Evolutionary conservation across 2,329 filamentous ascomycete species (phyloP).

Genomic region (Aspergillus sp.): DNA sequence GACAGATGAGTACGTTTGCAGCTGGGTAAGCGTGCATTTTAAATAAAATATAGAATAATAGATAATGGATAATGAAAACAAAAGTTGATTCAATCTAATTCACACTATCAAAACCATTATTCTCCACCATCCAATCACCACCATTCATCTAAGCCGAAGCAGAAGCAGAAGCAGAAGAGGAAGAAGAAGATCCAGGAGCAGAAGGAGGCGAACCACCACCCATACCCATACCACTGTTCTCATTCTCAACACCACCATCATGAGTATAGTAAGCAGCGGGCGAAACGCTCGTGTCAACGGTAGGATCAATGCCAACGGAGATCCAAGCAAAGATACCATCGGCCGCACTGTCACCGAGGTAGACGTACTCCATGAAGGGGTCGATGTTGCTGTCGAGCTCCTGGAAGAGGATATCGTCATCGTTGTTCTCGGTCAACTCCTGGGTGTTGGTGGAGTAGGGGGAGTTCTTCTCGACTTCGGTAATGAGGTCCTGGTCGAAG

Average conservation of each 20-base stretch:
- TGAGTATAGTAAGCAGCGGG: slow-evolving; percentile 29
- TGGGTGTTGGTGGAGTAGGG: slow-evolving; percentile 49
- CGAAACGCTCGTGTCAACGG: slow-evolving; percentile 22
- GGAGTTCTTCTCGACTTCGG: slow-evolving; percentile 42
- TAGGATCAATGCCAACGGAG: slow-evolving; percentile 46
- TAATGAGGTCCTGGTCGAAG: slow-evolving; percentile 57
- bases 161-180: not conserved
- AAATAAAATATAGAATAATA: not conserved
- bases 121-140: not conserved
- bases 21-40: slow-evolving; percentile 22
- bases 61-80: not conserved
- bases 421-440: slow-evolving; percentile 45
- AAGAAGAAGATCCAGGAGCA: slow-evolving; percentile 2
- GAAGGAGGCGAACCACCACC: slow-evolving; percentile 3
- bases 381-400: slow-evolving; percentile 48
- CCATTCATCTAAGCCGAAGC: not conserved
- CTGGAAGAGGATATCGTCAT: slow-evolving; percentile 47
- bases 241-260: slow-evolving; percentile 29
- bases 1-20: slow-evolving; percentile 46
- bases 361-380: slow-evolving; percentile 55
- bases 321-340: slow-evolving; percentile 55
- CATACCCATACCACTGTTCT: slow-evolving; percentile 11
- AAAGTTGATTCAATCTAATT: not conserved
- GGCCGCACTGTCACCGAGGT: slow-evolving; percentile 48
- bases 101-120: too few species aligned